These are phyloP conservation scores for Monilinia fructicola DNA, from an alignment of 2,329 filamentous ascomycete genomes.

Conservation along the genomic window DNA sequence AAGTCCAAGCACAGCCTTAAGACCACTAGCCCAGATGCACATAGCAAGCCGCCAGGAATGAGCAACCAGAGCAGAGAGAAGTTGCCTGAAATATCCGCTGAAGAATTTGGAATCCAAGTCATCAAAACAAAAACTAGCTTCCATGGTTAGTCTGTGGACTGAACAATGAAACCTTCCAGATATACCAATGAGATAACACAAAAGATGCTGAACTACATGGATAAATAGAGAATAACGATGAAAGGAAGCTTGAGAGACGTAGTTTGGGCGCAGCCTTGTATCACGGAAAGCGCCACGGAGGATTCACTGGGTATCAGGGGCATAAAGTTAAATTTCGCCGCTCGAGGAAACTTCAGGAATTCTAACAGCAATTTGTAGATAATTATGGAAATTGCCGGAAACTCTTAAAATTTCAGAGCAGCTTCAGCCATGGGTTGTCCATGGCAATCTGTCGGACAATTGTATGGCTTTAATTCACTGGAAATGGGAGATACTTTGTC, in stretches of 20 bases:
- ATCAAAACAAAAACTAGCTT: not conserved
- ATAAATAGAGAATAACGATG: not conserved
- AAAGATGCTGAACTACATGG: not conserved
- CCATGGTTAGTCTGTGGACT: not conserved
- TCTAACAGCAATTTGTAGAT: too few species aligned
- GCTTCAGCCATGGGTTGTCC: too few species aligned
- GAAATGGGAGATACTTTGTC: rapidly evolving
- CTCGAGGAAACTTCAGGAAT: too few species aligned
- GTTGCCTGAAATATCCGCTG: not conserved
- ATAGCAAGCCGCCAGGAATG: not conserved
- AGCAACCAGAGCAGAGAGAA: not conserved
- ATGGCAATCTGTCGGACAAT: too few species aligned
- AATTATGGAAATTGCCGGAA: too few species aligned
- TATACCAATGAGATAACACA: not conserved
- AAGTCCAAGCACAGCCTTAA: not conserved
- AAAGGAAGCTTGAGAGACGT: not conserved
- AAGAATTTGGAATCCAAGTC: not conserved
- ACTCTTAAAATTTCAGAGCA: too few species aligned
- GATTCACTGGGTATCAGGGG: not conserved
- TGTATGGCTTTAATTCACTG: not conserved
- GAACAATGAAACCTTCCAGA: not conserved
- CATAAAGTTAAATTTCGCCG: not conserved
- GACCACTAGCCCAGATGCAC: not conserved
- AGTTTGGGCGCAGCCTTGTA: not conserved
- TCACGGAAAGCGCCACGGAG: not conserved